These are phyloP conservation scores for Suillus americanus DNA, from an alignment of 768 basidiomycete genomes.

Conservation along the genomic window DNA sequence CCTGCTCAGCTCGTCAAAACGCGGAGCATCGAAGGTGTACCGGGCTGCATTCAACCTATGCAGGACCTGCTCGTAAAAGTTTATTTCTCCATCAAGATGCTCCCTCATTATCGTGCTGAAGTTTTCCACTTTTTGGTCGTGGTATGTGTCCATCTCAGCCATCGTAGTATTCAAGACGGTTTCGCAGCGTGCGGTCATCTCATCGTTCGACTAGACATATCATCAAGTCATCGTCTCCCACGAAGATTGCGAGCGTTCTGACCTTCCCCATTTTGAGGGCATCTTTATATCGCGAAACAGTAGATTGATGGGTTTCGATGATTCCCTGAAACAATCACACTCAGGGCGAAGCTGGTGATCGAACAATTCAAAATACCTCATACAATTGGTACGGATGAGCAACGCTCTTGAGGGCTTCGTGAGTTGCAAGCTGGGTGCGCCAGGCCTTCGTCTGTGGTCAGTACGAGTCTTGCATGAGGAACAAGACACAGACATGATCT, in stretches of 20 bases:
- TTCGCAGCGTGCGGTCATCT: slow-evolving; percentile 74
- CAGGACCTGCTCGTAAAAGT: slow-evolving; percentile 70
- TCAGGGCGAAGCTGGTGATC: background rate
- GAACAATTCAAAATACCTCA: slow-evolving; percentile 42
- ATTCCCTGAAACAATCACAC: slow-evolving; percentile 46
- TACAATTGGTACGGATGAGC: slow-evolving; percentile 76
- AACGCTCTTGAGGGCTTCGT: slow-evolving; percentile 72
- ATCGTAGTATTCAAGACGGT: slow-evolving; percentile 86
- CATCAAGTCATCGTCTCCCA: slow-evolving; percentile 1
- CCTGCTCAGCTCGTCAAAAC: slow-evolving; percentile 46
- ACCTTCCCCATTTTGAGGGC: slow-evolving; percentile 41
- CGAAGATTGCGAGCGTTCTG: slow-evolving; percentile 16
- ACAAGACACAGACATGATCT: slow-evolving; percentile 59
- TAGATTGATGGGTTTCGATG: slow-evolving; percentile 73
- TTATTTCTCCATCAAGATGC: slow-evolving; percentile 79
- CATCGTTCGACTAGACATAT: slow-evolving; percentile 53
- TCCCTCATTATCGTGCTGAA: slow-evolving; percentile 57
- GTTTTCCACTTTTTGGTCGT: slow-evolving; percentile 71
- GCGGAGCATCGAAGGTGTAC: slow-evolving; percentile 47
- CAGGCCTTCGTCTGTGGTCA: slow-evolving; percentile 52
- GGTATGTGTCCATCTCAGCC: slow-evolving; percentile 85
- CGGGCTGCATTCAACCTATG: slow-evolving; percentile 59
- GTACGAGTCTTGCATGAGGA: background rate
- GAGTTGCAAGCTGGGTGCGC: slow-evolving; percentile 67
- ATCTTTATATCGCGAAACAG: slow-evolving; percentile 63